Base-by-base conservation (phyloP, 2,329 filamentous ascomycete species). In the Phoma sp. region DNA sequence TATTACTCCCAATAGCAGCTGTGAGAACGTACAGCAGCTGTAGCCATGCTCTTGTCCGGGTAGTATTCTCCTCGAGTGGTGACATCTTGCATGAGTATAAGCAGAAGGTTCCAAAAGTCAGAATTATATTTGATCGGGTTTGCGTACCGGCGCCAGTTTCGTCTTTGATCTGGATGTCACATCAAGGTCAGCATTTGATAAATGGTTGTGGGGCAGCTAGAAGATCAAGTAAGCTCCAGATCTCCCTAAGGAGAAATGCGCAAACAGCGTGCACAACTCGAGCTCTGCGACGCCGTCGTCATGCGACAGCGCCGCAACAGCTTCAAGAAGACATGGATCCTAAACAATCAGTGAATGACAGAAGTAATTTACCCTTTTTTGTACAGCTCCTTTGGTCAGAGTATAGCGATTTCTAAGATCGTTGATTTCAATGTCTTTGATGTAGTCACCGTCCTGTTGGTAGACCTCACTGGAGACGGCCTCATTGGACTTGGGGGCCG, bases 121-220 rank as follows among this genome's bases (percentile, higher is more conserved):
- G 65, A 86, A 91, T 22, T 82, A 86, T 71, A 87, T 59, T 29
- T 6, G 9, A 86, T 86, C 51, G 84, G 84, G 66, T 95, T 90
- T 83, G 82, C 93, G 88, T 99, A 99, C 95, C 95, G 84, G 95
- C 93, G 85, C 95, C 95, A 88, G 93, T 98, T 73, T 97, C 91
- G 82, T 97, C 93, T 89, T 96, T 96, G 73, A 99, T 99, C 95
- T 99, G 93, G 71, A 90, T 89, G 79, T 86, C 87, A 95, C 83
- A 88, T 79, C 80, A 83, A 88, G 86, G 93, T 97, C 87, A 98
- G 93, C 91, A 95, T 86, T 87, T 91, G 90, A 61, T 86, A 88
- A 90, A 86, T 86, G 86, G 85, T 67, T 65, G 61, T 65, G 69
- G 68, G 71, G 69, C 69, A 69, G 72, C 72, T 76, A 75, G 59